A percentile compares a stretch with the other conserved stretches of the same genome.
These are phyloP conservation scores for Verbena officinalis DNA, from an alignment of 257 asterid species.

Conservation along the genomic window DNA sequence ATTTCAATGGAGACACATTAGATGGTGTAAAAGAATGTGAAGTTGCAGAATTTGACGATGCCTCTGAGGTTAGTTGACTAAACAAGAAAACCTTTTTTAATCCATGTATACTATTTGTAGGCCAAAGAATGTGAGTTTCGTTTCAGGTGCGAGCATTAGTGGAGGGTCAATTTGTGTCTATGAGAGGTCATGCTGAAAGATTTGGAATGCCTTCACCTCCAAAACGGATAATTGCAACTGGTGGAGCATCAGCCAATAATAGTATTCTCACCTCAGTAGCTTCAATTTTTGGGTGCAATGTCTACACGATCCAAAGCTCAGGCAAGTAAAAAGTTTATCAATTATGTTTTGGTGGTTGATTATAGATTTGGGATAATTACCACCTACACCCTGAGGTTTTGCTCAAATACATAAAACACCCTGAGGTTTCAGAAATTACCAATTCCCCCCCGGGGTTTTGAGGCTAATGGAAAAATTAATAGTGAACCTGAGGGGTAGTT, in stretches of 20 bases:
- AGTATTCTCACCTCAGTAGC: slow-evolving; percentile 61
- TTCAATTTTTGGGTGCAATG: slow-evolving; percentile 80
- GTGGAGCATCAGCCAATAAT: slow-evolving; percentile 88
- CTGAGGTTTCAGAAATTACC: too few relatives aligned
- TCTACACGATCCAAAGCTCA: slow-evolving; percentile 72
- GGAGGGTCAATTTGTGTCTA: slow-evolving; percentile 90
- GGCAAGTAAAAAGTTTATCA: too few relatives aligned
- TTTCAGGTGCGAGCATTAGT: slow-evolving; percentile 85
- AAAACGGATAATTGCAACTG: slow-evolving; percentile 89
- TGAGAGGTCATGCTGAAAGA: slow-evolving; percentile 91
- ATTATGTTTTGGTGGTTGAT: too few relatives aligned
- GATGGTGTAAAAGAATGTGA: slow-evolving; percentile 62
- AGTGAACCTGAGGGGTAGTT: too few relatives aligned
- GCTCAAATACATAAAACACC: too few relatives aligned
- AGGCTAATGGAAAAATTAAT: too few relatives aligned
- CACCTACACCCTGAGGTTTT: too few relatives aligned
- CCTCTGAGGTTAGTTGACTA: slow-evolving; percentile 66
- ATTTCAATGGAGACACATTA: slow-evolving; percentile 53
- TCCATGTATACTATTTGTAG: too few relatives aligned
- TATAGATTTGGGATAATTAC: too few relatives aligned
- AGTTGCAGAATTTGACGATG: slow-evolving; percentile 70
- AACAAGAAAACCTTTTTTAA: too few relatives aligned
- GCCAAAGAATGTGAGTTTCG: too few relatives aligned
- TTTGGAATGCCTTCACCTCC: slow-evolving; percentile 96
- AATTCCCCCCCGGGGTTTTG: too few relatives aligned